phyloP scores from a whole-genome alignment of 306 rosid species.

The Begonia peltatifolia region DNA sequence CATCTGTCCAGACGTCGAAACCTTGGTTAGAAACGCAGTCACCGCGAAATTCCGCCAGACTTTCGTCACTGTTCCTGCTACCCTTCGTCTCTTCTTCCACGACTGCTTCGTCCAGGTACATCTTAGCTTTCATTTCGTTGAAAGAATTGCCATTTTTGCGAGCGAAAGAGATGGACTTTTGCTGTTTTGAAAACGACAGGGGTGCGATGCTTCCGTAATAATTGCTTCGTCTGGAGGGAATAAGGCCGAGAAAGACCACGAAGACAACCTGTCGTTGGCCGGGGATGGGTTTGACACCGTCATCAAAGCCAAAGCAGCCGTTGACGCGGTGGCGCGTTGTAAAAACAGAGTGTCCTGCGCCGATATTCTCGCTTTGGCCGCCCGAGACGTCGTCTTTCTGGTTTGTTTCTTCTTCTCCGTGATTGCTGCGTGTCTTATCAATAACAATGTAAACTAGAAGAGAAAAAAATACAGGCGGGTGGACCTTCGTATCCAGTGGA shows the following conservation, averaged over 20 bases:
- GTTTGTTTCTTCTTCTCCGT: constrained; percentile 6
- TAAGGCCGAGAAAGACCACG: constrained; percentile 53
- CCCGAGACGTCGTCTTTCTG: constrained; percentile 47
- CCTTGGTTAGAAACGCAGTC: neutral
- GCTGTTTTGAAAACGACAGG: constrained; percentile 15
- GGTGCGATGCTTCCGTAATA: constrained; percentile 57
- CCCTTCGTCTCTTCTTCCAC: constrained; percentile 59
- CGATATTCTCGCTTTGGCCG: constrained; percentile 58
- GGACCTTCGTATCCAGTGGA: constrained; percentile 58
- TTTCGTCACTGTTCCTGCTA: constrained; percentile 47
- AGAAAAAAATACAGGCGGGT: constrained; percentile 29
- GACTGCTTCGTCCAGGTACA: constrained; percentile 58
- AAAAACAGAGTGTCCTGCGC: constrained; percentile 58
- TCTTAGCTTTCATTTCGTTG: neutral
- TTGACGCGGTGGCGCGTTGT: constrained; percentile 47
- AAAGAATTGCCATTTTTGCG: neutral
- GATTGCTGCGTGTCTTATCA: too few species aligned
- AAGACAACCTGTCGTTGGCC: constrained; percentile 54
- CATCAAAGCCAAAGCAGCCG: constrained; percentile 46
- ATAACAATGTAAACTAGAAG: too few species aligned
- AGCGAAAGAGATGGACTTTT: neutral
- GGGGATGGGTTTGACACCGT: constrained; percentile 74
- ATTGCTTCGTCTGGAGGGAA: constrained; percentile 30
- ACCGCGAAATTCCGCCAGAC: constrained; percentile 43
- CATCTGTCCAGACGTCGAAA: neutral